Percentiles rank a stretch among this genome's conserved stretches.
Conservation (phyloP, 1,139 yeast genomes). For the Zygosaccharomyces sapae region DNA sequence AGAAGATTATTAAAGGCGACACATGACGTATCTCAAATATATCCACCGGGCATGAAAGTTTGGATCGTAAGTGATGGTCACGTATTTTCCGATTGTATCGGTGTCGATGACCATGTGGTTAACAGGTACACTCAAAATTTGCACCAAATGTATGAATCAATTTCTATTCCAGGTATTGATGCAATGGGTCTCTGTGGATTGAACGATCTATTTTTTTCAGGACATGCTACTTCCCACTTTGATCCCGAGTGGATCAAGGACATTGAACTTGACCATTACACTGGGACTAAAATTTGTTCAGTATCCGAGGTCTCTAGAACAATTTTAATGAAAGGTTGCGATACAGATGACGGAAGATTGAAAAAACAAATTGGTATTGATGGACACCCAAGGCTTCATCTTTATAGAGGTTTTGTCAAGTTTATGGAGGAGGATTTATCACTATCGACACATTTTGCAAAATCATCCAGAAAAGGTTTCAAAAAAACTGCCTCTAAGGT, state of each 20-base stretch:
- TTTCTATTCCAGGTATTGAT: constrained; percentile 34
- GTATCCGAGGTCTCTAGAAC: constrained; percentile 39
- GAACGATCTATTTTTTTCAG: constrained; percentile 39
- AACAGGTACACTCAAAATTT: constrained; percentile 46
- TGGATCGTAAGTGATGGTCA: constrained; percentile 64
- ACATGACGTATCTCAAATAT: constrained; percentile 38
- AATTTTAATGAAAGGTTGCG: constrained; percentile 42
- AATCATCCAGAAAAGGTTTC: constrained; percentile 45
- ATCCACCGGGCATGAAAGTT: constrained; percentile 53
- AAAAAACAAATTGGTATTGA: constrained; percentile 36
- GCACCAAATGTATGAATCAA: constrained; percentile 40
- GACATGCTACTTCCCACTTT: constrained; percentile 28
- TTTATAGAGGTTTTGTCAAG: constrained; percentile 54
- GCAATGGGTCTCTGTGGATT: constrained; percentile 40
- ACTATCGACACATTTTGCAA: constrained; percentile 40
- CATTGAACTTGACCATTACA: constrained; percentile 34
- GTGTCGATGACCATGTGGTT: constrained; percentile 50
- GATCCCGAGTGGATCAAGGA: constrained; percentile 31
- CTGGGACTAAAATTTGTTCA: constrained; percentile 38
- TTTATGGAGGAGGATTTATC: constrained; percentile 58
- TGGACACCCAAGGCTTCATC: constrained; percentile 49
- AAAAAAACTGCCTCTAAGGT: constrained; percentile 50
- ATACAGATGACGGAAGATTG: constrained; percentile 41
- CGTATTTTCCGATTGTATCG: constrained; percentile 61
- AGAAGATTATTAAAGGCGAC: constrained; percentile 37